Conservation (phyloP, 2,329 filamentous ascomycete genomes). For the Fusarium penzigii region DNA sequence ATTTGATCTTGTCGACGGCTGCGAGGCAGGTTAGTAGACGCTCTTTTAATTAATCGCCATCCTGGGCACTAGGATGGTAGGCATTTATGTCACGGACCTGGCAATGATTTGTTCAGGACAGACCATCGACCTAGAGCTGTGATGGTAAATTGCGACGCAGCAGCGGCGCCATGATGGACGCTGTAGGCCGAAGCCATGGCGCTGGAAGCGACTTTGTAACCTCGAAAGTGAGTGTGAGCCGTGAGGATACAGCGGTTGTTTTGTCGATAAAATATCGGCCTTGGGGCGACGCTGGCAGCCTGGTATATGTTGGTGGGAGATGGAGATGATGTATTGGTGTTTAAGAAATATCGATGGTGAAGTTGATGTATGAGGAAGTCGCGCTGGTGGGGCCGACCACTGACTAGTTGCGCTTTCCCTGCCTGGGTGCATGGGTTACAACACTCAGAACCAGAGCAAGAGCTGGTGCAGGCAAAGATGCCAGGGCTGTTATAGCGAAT, state of each 20-base stretch:
- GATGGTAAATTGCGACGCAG: constrained; percentile 52
- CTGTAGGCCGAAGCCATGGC: constrained; percentile 44
- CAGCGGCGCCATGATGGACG: constrained; percentile 38
- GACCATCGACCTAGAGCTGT: constrained; percentile 86
- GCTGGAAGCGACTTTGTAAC: constrained; percentile 26
- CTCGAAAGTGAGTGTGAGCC: constrained; percentile 23
- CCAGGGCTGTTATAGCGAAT: not conserved
- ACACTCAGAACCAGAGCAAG: too few species aligned
- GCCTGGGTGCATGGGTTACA: too few species aligned
- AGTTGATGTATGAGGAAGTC: constrained; percentile 7
- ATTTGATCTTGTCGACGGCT: constrained; percentile 69
- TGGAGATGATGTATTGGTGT: constrained; percentile 20
- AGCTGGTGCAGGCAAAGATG: not conserved
- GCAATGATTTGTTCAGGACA: constrained; percentile 70
- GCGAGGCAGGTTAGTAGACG: constrained; percentile 11
- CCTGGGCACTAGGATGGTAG: not conserved
- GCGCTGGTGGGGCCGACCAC: constrained; percentile 14
- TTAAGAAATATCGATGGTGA: constrained; percentile 18
- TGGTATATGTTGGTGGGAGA: not conserved
- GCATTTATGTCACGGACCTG: constrained; percentile 48
- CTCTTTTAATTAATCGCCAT: constrained; percentile 8
- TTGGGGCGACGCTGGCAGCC: constrained; percentile 1
- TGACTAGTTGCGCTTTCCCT: not conserved
- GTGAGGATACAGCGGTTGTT: constrained; percentile 26
- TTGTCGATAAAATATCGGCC: not conserved